Base-by-base conservation (phyloP, 805 yeast genomes). In the Ogataea polymorpha region DNA sequence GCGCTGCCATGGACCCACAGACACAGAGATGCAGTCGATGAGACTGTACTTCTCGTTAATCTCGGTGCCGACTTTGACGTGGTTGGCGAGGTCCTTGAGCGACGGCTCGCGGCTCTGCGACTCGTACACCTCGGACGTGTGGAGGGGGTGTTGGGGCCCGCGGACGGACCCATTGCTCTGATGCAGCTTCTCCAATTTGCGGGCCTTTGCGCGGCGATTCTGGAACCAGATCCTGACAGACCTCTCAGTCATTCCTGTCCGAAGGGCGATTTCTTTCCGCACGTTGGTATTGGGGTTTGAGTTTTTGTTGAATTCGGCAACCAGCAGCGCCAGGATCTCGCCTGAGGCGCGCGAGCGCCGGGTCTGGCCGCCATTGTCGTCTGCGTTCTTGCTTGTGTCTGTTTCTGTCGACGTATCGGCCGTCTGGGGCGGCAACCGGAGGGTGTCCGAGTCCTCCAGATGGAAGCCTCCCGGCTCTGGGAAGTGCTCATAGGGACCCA, bases 171-270 rank as follows among this genome's bases (percentile, higher is more conserved):
- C 39, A 23, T 49, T 54, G 29, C 52, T 48, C 32, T 53, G 47
- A 31, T 56, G 63, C 59, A 72, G 63, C 42, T 80, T 72, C 51
- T 80, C 85, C 54, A 75, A 62, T 61, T 84, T 84, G 54, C 89
- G 71, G 32, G 79, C 72, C 58, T 85, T 86, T 15, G 93, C 93
- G 48, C 97, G 67, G 53, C 90, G 69, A 59, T 88, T 88, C 61
- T 89, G 97, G 56, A 87, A 89, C 96, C 96, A 89, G 31, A 89
- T 89, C 41, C 96, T 72, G 2, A 89, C 96, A 11, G 90, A 86
- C 47, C 93, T 75, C 53, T 89, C 96, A 11, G 89, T 77, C 86
- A 88, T 82, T 14, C 82, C 85, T 1, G 95, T 85, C 45, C 72
- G 72, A 2, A 74, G 78, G 28, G 93, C 79, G 27, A 89, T 79